phyloP scores from a whole-genome alignment of 1,284 basidiomycete genomes.

The Flammula alnicola region DNA sequence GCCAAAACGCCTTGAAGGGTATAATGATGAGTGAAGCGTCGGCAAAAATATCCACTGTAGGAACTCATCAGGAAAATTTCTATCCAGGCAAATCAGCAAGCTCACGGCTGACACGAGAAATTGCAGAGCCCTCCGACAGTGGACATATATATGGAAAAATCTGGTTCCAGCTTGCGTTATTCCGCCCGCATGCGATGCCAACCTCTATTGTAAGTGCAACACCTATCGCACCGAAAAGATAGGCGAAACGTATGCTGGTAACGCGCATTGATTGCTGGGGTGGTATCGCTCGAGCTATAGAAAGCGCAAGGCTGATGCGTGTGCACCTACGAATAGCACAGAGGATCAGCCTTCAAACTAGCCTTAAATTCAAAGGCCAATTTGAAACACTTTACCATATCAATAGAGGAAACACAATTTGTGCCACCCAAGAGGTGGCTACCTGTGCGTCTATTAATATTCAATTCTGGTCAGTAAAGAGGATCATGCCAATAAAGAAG shows the following conservation, averaged over 20 bases:
- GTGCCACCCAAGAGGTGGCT: conserved; percentile 11
- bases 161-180: conserved; percentile 7
- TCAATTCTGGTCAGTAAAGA: conserved; percentile 6
- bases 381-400: conserved; percentile 9
- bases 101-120: conserved; percentile 15
- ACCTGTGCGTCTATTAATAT: conserved; percentile 2
- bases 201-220: conserved; percentile 8
- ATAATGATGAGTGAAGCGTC: conserved; percentile 14
- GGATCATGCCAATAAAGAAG: no score
- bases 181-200: conserved; percentile 5
- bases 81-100: background rate
- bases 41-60: conserved; percentile 11
- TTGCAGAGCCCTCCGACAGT: conserved; percentile 4
- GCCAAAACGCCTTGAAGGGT: conserved; percentile 18
- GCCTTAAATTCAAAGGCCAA: background rate
- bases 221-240: conserved; percentile 8
- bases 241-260: conserved; percentile 12
- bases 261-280: conserved; percentile 6
- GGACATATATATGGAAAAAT: conserved; percentile 17
- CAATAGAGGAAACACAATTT: conserved; percentile 9
- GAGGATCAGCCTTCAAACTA: background rate
- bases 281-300: conserved; percentile 16
- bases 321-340: conserved; percentile 12
- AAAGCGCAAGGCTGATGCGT: conserved; percentile 19
- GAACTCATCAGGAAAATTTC: background rate